Percentiles rank a stretch among this genome's conserved stretches.
phyloP scores from a whole-genome alignment of 257 asterid species.

The Coffea eugenioides region DNA sequence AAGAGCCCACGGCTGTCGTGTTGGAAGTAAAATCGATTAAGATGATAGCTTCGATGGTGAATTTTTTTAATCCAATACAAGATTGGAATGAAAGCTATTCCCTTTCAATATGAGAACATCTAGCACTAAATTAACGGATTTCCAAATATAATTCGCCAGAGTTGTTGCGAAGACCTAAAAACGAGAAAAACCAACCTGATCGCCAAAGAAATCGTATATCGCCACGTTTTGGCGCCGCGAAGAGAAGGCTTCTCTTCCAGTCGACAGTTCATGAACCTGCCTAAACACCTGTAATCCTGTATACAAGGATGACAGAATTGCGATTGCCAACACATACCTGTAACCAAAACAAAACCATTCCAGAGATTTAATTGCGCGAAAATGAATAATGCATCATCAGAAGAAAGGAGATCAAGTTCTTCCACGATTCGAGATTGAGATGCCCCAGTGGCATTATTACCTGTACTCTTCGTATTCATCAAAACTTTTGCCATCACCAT shows the following conservation, averaged over 20 bases:
- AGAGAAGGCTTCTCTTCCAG: conserved; percentile 36
- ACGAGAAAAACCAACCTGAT: conserved; percentile 54
- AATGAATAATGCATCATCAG: background rate
- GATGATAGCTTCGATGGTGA: no score
- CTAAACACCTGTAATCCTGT: conserved; percentile 59
- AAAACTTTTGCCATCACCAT: conserved; percentile 68
- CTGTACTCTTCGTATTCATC: conserved; percentile 70
- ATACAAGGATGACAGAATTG: conserved; percentile 68
- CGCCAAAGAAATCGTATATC: conserved; percentile 59
- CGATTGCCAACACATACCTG: conserved; percentile 79
- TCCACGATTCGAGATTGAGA: no score
- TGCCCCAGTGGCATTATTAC: conserved; percentile 13
- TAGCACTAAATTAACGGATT: background rate
- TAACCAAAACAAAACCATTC: background rate
- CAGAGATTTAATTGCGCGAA: background rate
- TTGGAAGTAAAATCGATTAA: no score
- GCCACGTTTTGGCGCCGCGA: conserved; percentile 31
- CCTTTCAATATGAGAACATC: no score
- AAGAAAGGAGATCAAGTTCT: background rate
- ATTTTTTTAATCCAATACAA: no score
- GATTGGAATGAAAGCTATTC: no score
- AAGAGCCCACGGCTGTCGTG: no score
- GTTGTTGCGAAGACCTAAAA: no score
- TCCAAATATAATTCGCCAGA: no score
- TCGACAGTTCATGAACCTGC: conserved; percentile 47